phyloP scores from a whole-genome alignment of 768 basidiomycete genomes.

The Hirschioporus abietinus region DNA sequence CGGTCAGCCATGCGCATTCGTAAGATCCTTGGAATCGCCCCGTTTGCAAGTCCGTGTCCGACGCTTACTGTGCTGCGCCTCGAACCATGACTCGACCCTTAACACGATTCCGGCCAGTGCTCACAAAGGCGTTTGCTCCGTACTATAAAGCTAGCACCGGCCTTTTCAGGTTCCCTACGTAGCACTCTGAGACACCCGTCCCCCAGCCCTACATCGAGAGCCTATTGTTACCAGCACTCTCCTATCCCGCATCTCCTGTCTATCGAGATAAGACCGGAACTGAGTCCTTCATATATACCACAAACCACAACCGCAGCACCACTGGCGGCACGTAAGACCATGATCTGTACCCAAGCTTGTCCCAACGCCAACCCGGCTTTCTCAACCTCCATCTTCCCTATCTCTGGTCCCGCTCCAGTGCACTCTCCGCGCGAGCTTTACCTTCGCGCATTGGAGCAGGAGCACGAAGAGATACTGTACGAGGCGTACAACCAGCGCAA shows the following conservation, averaged over 20 bases:
- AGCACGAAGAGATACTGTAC: neutral
- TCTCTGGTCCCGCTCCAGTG: neutral
- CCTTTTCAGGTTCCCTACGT: neutral
- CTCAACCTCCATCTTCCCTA: neutral
- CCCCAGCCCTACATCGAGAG: too few species aligned
- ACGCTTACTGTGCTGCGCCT: neutral
- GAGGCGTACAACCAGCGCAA: neutral
- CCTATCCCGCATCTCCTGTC: neutral
- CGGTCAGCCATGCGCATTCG: too few species aligned
- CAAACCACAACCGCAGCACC: neutral
- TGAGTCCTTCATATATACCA: neutral
- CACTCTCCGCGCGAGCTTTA: slow-evolving; percentile 1
- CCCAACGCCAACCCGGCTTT: neutral
- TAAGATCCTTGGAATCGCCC: too few species aligned
- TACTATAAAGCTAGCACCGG: too few species aligned
- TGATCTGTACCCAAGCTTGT: neutral
- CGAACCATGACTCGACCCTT: neutral
- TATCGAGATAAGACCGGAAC: neutral
- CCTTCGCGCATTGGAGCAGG: slow-evolving; percentile 3
- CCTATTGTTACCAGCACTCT: too few species aligned
- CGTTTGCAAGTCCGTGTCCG: neutral
- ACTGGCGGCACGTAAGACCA: neutral
- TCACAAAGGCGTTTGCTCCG: neutral
- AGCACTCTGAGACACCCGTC: neutral
- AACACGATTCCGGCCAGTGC: neutral